Percentiles rank a stretch among this genome's conserved stretches.
These are phyloP conservation scores for Moesziomyces globuligerus DNA, from an alignment of 1,284 basidiomycete species.

Conservation along the genomic window DNA sequence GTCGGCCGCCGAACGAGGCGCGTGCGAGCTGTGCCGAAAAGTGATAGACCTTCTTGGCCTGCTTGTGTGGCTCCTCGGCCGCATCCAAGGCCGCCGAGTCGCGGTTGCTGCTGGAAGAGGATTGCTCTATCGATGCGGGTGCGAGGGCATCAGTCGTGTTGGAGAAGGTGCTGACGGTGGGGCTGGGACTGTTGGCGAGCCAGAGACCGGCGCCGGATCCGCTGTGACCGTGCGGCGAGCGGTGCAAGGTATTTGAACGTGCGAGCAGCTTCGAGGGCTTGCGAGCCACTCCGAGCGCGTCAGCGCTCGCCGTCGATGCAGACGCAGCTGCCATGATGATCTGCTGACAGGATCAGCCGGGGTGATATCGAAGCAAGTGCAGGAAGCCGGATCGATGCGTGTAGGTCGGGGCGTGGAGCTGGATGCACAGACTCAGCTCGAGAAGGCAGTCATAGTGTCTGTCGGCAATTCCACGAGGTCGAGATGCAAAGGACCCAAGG, in stretches of 20 bases:
- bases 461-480: too few relatives aligned
- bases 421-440: too few relatives aligned
- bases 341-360: too few relatives aligned
- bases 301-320: constrained; percentile 11
- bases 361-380: too few relatives aligned
- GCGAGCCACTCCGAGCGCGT: constrained; percentile 16
- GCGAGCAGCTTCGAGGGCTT: constrained; percentile 33
- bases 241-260: constrained; percentile 34
- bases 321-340: constrained; percentile 26
- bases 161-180: constrained; percentile 12
- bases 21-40: constrained; percentile 39
- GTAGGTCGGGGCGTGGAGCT: not conserved
- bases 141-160: not conserved
- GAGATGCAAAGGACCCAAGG: too few relatives aligned
- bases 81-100: not conserved
- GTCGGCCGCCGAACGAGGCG: constrained; percentile 18
- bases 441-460: too few relatives aligned
- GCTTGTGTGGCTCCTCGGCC: not conserved
- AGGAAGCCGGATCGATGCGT: too few relatives aligned
- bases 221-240: constrained; percentile 43
- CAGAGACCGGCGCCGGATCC: constrained; percentile 45
- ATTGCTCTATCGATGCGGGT: not conserved
- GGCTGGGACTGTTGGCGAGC: constrained; percentile 43
- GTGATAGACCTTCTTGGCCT: constrained; percentile 30
- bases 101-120: not conserved